phyloP scores from a whole-genome alignment of 1,284 basidiomycete species.

The Apiotrichum montevideense region DNA sequence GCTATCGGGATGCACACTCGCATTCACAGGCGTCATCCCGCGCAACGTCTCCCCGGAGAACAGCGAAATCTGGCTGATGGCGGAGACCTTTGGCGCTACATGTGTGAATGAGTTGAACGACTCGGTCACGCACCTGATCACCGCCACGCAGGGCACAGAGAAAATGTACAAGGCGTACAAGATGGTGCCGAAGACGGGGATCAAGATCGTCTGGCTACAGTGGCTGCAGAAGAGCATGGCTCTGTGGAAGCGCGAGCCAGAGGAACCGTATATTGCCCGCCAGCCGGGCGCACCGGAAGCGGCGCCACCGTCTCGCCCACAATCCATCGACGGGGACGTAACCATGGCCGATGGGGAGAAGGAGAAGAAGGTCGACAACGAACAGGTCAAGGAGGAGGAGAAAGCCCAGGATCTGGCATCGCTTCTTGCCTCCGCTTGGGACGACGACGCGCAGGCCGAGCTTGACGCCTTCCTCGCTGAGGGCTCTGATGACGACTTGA shows the following conservation, averaged over 20 bases:
- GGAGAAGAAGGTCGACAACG: background rate
- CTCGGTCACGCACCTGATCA: constrained; percentile 83
- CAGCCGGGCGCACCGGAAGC: background rate
- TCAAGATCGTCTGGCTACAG: constrained; percentile 74
- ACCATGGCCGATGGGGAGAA: constrained; percentile 35
- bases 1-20: constrained; percentile 67
- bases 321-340: constrained; percentile 62
- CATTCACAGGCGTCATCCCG: constrained; percentile 92
- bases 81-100: constrained; percentile 78
- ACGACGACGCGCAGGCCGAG: constrained; percentile 14
- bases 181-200: constrained; percentile 51
- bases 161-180: constrained; percentile 77
- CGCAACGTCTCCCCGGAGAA: constrained; percentile 68
- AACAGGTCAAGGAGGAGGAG: background rate
- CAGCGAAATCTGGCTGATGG: constrained; percentile 76
- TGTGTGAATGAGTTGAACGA: constrained; percentile 64
- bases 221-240: constrained; percentile 86
- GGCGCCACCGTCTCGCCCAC: background rate
- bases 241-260: constrained; percentile 56
- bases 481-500: background rate
- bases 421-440: constrained; percentile 7
- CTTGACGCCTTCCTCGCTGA: constrained; percentile 9
- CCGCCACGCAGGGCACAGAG: constrained; percentile 81
- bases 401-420: background rate
- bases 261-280: constrained; percentile 22